Evolutionary conservation across 148 eudicot genomes (phyloP), one percentile per base, ranked within the genome.

Genomic region (Cornus controversa): DNA sequence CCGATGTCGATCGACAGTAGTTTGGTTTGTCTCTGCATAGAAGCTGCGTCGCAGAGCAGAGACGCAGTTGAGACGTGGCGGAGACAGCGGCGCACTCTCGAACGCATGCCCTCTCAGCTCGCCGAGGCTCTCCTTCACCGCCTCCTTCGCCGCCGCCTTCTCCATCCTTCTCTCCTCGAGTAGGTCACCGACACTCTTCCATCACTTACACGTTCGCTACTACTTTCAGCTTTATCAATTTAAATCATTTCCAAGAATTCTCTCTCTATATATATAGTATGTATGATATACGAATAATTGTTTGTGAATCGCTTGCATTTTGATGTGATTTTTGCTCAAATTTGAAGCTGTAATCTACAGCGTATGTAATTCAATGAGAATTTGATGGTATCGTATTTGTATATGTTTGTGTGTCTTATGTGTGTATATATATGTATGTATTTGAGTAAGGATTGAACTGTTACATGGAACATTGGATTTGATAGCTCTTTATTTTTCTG

Each of bases 81-180:
- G 76, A 67, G 87, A 73, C 99, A 96, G 86, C 95, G 98, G 24
- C 94, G 98, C 69, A 80, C 89, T 67, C 87, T 96, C 28, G 87
- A 93, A 23, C 87, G 90, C 18, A 67, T 96, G 47, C 99, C 98
- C 23, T 79, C 91, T 78, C 94, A 81, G 1, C 86, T 93, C 71
- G 91, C 95, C 67, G 85, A 84, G 63, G 85, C 91, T 78, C 92
- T 96, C 66, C 75, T 93, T 62, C 92, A 76, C 81, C 92, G 87
- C 62, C 95, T 96, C 69, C 82, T 89, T 25, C 87, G 45, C 27
- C 95, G 92, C 73, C 95, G 90, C 63, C 94, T 93, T 53, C 91
- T 96, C 72, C 72, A 53, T 74, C 99, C 95, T 71, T 90, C 97
- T 34, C 82, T 96, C 42, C 98, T 92, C 80, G 97, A 93, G 97